Evolutionary conservation across 805 yeast genomes (phyloP).

Genomic region (Saccharomycopsis selenospora): DNA sequence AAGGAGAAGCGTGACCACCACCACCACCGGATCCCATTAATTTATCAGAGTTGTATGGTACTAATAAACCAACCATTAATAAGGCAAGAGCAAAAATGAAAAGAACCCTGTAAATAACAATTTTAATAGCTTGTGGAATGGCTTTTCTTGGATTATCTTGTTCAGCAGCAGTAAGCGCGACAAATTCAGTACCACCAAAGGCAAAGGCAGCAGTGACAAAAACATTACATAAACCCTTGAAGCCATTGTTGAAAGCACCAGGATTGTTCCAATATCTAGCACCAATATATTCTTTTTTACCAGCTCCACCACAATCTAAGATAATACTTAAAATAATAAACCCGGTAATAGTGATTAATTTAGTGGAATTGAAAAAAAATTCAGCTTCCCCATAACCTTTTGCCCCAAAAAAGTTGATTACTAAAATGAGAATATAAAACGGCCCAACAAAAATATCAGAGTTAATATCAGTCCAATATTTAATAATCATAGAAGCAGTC

Average conservation of each 20-base stretch:
- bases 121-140: conserved; percentile 57
- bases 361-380: conserved; percentile 46
- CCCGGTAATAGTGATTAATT: conserved; percentile 52
- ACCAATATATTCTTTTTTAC: conserved; percentile 50
- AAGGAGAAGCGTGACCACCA: conserved; percentile 60
- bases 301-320: conserved; percentile 53
- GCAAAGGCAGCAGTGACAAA: conserved; percentile 58
- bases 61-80: conserved; percentile 50
- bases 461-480: conserved; percentile 35
- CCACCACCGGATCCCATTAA: conserved; percentile 44
- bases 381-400: conserved; percentile 67
- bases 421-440: conserved; percentile 38
- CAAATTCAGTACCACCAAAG: conserved; percentile 59
- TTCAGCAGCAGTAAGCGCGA: conserved; percentile 63
- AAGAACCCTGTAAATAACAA: conserved; percentile 57
- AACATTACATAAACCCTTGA: conserved; percentile 60
- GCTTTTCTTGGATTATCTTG: conserved; percentile 38
- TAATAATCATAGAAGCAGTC: conserved; percentile 45
- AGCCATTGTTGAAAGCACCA: conserved; percentile 42
- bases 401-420: conserved; percentile 52
- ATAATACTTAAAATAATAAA: conserved; percentile 50
- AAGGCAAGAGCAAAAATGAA: conserved; percentile 50
- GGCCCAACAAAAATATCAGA: conserved; percentile 27
- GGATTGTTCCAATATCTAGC: conserved; percentile 53
- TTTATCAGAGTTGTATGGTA: conserved; percentile 47